These are phyloP conservation scores for Pestalotiopsis sp. DNA, from an alignment of 2,329 filamentous ascomycete genomes.

Conservation along the genomic window DNA sequence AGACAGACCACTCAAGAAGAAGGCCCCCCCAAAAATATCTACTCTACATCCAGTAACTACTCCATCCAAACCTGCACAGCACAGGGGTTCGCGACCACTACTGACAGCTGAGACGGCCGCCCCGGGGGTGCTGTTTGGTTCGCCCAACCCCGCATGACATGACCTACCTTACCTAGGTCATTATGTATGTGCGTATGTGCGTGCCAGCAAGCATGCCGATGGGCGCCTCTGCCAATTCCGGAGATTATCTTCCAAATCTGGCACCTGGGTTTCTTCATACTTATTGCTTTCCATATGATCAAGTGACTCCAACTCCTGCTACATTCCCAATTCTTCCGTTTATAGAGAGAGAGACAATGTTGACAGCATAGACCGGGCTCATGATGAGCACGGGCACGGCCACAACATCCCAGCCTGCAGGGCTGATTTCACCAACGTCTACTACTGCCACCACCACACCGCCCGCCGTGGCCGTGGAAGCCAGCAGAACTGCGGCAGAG, in stretches of 20 bases:
- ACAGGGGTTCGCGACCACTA: conserved; percentile 2
- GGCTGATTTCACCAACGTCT: neutral
- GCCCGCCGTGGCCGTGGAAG: neutral
- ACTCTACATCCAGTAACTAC: conserved; percentile 1
- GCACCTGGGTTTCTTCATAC: conserved; percentile 6
- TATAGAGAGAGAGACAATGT: neutral
- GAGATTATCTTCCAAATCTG: conserved; percentile 13
- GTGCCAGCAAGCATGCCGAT: neutral
- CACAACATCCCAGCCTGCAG: conserved; percentile 1
- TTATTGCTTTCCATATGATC: neutral
- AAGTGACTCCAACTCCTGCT: conserved; percentile 2
- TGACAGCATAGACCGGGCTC: conserved; percentile 2
- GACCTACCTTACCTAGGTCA: neutral
- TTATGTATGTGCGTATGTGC: neutral
- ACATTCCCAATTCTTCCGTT: neutral
- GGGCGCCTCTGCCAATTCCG: conserved; percentile 4
- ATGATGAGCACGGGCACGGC: conserved; percentile 10
- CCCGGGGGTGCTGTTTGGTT: neutral
- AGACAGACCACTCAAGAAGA: conserved; percentile 5
- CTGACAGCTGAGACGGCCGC: conserved; percentile 8
- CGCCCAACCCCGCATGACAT: neutral
- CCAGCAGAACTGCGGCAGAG: neutral
- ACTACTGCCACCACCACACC: conserved; percentile 1
- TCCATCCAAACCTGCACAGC: neutral
- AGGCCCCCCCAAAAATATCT: neutral